Base-by-base conservation (phyloP, 2,329 filamentous ascomycete genomes). In the Verticillium dahliae region DNA sequence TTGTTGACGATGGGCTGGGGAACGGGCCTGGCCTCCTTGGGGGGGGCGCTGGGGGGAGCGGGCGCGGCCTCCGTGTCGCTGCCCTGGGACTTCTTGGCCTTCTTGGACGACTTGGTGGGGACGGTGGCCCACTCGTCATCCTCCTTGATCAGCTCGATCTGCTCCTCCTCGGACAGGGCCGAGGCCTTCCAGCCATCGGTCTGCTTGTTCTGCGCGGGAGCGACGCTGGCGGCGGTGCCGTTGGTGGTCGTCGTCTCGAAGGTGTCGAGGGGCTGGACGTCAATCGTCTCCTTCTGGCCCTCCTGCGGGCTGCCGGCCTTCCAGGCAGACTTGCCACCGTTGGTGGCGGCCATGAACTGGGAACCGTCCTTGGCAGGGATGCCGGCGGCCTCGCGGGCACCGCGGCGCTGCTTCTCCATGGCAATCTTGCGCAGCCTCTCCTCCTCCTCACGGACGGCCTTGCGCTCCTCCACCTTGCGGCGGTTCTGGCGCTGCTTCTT, bases 401-500 rank as follows among this genome's bases (percentile, higher is more conserved):
- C 83, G 65, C 92, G 90, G 66, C 92, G 86, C 79, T 97, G 93
- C 73, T 90, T 88, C 79, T 97, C 92, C 69, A 91, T 81, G 63
- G 90, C 81, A 41, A 80, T 79, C 78, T 91, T 90, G 71, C 93
- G 89, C 70, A 90, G 83, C 71, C 87, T 85, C 78, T 97, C 93
- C 1, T 89, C 86, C 68, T 90, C 89, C 71, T 93, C 89, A 35
- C 90, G 87, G 62, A 85, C 82, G 35, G 82, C 80, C 81, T 91
- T 95, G 70, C 87, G 87, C 62, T 87, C 89, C 76, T 97, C 92
- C 41, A 85, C 87, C 86, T 97, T 97, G 80, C 90, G 87, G 67
- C 89, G 86, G 79, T 97, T 95, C 80, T 97, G 93, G 63, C 92
- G 88, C 80, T 96, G 91, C 82, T 97, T 97, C 89, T 97, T 97